Percentiles rank a stretch among this genome's conserved stretches.
phyloP scores from a whole-genome alignment of 2,329 filamentous ascomycete species.

The Alternaria infectoria region DNA sequence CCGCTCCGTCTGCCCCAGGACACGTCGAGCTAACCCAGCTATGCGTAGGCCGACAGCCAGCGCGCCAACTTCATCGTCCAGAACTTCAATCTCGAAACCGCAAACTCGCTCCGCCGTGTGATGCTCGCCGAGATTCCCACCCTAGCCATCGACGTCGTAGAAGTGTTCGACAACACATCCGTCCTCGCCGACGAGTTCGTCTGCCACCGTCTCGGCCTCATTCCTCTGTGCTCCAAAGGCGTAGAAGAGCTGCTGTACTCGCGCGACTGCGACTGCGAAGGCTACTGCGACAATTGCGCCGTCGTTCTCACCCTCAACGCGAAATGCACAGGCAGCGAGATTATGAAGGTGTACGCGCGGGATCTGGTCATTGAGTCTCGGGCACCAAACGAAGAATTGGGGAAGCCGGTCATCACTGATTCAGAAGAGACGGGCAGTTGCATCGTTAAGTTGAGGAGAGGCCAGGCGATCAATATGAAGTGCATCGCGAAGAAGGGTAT shows the following conservation, averaged over 20 bases:
- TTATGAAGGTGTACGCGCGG: slow-evolving; percentile 92
- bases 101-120: slow-evolving; percentile 88
- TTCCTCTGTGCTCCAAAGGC: slow-evolving; percentile 84
- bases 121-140: slow-evolving; percentile 95
- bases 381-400: slow-evolving; percentile 75
- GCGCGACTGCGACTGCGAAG: slow-evolving; percentile 95
- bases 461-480: slow-evolving; percentile 86
- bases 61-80: slow-evolving; percentile 91
- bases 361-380: slow-evolving; percentile 78
- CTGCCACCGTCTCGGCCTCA: slow-evolving; percentile 86
- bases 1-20: slow-evolving; percentile 20
- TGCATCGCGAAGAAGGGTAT: slow-evolving; percentile 99
- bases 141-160: slow-evolving; percentile 91
- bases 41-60: slow-evolving; percentile 71
- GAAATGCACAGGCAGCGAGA: slow-evolving; percentile 81
- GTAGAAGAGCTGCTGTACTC: slow-evolving; percentile 83
- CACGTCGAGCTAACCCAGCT: slow-evolving; percentile 26
- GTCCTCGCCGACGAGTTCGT: slow-evolving; percentile 96
- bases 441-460: slow-evolving; percentile 87
- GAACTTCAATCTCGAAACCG: slow-evolving; percentile 87
- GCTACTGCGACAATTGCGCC: slow-evolving; percentile 90
- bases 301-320: slow-evolving; percentile 85
- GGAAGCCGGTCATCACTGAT: slow-evolving; percentile 83
- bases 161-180: slow-evolving; percentile 92
- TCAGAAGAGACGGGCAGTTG: slow-evolving; percentile 80